Evolutionary conservation across 148 eudicot genomes (phyloP), one percentile per base, ranked within the genome.

Genomic region (Camellia sinensis): DNA sequence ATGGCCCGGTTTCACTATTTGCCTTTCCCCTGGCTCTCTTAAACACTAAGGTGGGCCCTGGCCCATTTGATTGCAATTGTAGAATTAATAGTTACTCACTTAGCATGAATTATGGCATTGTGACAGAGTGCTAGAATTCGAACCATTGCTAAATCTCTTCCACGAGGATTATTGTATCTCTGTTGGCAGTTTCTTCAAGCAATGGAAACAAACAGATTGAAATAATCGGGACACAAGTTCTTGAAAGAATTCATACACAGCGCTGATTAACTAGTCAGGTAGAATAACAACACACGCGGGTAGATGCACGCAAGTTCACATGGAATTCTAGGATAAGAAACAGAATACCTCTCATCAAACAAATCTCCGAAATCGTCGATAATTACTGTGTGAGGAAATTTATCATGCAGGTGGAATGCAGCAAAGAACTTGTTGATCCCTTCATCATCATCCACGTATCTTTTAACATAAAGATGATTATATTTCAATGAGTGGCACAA

Each of bases 121-220:
- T 82, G 91, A 76, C 92, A 95, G 29, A 95, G 87, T 57, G 95
- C 94, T 56, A 95, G 82, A 17, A 87, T 87, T 78, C 94, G 88
- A 63, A 93, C 86, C 91, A 93, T 91, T 46, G 98, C 92, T 78
- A 93, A 79, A 77, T 95, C 97, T 85, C 92, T 91, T 66, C 94
- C 98, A 22, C 99, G 91, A 63, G 90, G 77, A 84, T 86, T 93
- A 60, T 73, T 79, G 79, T 89, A 89, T 80, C 86, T 88, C 85
- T 86, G 86, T 81, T 87, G 92, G 83, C 98, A 95, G 73, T 74
- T 85, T 77, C 98, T 95, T 82, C 75, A 77, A 19, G 37, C 53
- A 40, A 77, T 41, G 21, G 11, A 81, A 17, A 46, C 5, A 74
- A 67, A 67, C 53, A 56, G n/a, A 45, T 77, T 13, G 10, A 44